These are phyloP conservation scores for Geosmithia morbida DNA, from an alignment of 2,329 filamentous ascomycete species.

Conservation along the genomic window DNA sequence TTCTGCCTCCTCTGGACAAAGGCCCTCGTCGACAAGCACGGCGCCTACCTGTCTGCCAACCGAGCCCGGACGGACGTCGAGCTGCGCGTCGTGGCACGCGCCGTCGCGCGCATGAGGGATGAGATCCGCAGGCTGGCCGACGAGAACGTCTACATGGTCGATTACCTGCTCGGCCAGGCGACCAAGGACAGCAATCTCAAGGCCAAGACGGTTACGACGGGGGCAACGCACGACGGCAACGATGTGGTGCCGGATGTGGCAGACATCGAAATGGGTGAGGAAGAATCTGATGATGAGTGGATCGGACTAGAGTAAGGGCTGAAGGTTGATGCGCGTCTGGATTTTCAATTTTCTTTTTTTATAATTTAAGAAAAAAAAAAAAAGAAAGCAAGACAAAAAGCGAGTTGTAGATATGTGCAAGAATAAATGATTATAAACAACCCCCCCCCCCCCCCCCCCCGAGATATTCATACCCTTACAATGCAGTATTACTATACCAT, in stretches of 20 bases:
- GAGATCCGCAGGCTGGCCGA: slow-evolving; percentile 75
- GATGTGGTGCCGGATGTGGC: slow-evolving; percentile 4
- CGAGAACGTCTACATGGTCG: slow-evolving; percentile 78
- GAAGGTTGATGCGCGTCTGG: too few species aligned
- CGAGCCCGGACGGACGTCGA: slow-evolving; percentile 70
- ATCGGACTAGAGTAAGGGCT: slow-evolving; percentile 28
- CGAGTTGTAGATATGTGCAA: too few species aligned
- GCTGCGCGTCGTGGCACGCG: slow-evolving; percentile 67
- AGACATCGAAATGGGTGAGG: slow-evolving; percentile 6
- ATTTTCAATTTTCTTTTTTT: not conserved
- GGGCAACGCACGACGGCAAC: not conserved
- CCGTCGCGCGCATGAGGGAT: slow-evolving; percentile 64
- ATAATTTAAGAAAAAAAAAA: not conserved
- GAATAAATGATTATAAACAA: too few species aligned
- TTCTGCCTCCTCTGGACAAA: slow-evolving; percentile 92
- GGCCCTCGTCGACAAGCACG: slow-evolving; percentile 66
- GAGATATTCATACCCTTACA: not conserved
- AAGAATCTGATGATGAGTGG: slow-evolving; percentile 28
- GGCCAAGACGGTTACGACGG: not conserved
- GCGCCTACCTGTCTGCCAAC: slow-evolving; percentile 71
- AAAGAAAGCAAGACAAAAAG: not conserved
- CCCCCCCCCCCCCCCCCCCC: too few species aligned
- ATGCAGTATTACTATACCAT: too few species aligned
- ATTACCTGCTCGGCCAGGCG: slow-evolving; percentile 55
- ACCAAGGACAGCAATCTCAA: slow-evolving; percentile 6